These are phyloP conservation scores for Beauveria australis DNA, from an alignment of 2,329 filamentous ascomycete genomes.

Conservation along the genomic window DNA sequence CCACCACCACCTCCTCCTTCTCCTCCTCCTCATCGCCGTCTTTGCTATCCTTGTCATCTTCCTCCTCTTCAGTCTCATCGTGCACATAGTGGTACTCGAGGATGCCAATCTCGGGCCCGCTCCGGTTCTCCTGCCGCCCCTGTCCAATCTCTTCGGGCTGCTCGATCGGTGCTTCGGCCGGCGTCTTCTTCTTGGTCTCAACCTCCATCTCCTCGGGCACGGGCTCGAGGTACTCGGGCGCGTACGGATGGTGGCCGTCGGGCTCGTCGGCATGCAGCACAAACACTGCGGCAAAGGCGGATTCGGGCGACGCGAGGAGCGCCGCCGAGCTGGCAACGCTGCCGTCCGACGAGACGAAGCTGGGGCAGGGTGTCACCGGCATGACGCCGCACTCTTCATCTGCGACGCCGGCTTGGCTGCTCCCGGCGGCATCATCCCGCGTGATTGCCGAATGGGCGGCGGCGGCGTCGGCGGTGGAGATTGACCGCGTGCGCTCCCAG, in stretches of 20 bases:
- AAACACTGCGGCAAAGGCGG: background rate
- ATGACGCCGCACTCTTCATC: slow-evolving; percentile 17
- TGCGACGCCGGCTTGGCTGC: slow-evolving; percentile 4
- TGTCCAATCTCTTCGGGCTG: background rate
- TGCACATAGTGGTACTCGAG: background rate
- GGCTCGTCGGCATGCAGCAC: background rate
- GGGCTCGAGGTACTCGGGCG: background rate
- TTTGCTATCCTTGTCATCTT: background rate
- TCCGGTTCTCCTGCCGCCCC: background rate
- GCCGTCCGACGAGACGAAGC: slow-evolving; percentile 12
- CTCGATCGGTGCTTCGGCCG: background rate
- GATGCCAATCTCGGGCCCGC: background rate
- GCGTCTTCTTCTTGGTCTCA: background rate
- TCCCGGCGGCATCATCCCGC: no score
- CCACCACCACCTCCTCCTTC: background rate
- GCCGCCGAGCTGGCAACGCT: background rate
- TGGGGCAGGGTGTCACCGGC: slow-evolving; percentile 11
- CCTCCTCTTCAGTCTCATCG: background rate
- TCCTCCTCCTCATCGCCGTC: background rate
- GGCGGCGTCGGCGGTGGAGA: background rate
- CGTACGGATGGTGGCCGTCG: background rate
- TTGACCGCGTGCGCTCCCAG: slow-evolving; percentile 18
- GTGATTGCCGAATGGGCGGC: no score
- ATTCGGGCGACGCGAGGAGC: background rate
- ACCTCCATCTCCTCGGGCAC: background rate